Percentiles rank a stretch among this genome's conserved stretches.
Evolutionary conservation across 2,329 filamentous ascomycete species (phyloP).

Genomic region (Penicillium brasilianum): DNA sequence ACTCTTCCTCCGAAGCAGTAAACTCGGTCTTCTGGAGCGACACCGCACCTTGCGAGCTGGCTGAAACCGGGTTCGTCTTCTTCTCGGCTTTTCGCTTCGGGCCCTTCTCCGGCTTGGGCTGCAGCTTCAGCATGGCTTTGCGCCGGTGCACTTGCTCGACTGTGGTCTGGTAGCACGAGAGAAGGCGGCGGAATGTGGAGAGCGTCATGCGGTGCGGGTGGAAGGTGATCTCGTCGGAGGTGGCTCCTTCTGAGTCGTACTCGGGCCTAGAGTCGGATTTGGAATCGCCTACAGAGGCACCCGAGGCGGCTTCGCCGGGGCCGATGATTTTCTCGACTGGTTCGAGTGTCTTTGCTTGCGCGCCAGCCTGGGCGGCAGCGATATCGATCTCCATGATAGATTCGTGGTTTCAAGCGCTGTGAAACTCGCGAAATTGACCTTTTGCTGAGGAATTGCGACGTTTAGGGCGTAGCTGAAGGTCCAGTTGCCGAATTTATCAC

Average conservation of each 20-base stretch:
- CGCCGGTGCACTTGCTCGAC: conserved; percentile 31
- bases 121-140: conserved; percentile 29
- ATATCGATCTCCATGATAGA: neutral
- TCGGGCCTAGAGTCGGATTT: neutral
- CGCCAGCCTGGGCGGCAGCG: neutral
- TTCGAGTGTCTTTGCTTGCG: neutral
- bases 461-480: neutral
- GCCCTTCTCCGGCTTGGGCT: conserved; percentile 30
- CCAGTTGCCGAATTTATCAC: neutral
- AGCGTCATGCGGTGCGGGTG: conserved; percentile 33
- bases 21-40: conserved; percentile 6
- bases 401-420: neutral
- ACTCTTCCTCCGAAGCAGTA: conserved; percentile 14
- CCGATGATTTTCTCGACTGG: conserved; percentile 6
- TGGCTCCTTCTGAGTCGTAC: neutral
- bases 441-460: neutral
- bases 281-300: neutral
- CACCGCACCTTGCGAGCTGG: neutral
- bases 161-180: conserved; percentile 35
- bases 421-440: neutral
- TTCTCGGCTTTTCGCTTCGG: conserved; percentile 20
- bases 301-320: conserved; percentile 2
- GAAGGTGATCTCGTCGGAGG: conserved; percentile 23
- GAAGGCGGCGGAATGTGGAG: conserved; percentile 33
- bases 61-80: conserved; percentile 3